phyloP scores from a whole-genome alignment of 2,329 filamentous ascomycete species.

The Cladorrhinum sp. region DNA sequence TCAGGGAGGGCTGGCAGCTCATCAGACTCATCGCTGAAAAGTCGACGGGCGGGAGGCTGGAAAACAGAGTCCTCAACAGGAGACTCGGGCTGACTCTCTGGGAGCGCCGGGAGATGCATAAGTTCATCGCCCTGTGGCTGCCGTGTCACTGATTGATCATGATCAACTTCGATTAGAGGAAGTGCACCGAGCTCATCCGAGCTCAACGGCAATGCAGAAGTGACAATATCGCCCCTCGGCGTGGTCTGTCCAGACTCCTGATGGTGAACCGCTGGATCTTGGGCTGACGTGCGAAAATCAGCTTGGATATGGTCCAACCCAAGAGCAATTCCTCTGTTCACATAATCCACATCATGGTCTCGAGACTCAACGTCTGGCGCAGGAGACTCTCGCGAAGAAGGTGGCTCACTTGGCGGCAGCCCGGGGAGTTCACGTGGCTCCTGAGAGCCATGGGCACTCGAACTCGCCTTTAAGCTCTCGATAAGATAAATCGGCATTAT shows the following conservation, averaged over 20 bases:
- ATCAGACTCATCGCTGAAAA: background rate
- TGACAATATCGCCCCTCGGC: slow-evolving; percentile 12
- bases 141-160: background rate
- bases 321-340: slow-evolving; percentile 17
- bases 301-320: slow-evolving; percentile 13
- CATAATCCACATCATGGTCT: slow-evolving; percentile 31
- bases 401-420: slow-evolving; percentile 43
- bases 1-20: slow-evolving; percentile 4
- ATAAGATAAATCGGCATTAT: slow-evolving; percentile 81
- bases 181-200: background rate
- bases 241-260: slow-evolving; percentile 20
- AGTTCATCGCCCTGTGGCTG: background rate
- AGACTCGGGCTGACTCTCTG: background rate
- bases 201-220: background rate
- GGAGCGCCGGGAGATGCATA: background rate
- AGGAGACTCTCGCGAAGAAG: slow-evolving; percentile 28
- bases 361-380: slow-evolving; percentile 31
- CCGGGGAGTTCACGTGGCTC: slow-evolving; percentile 46
- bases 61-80: background rate
- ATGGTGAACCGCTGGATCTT: background rate
- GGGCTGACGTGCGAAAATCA: slow-evolving; percentile 17
- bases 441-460: slow-evolving; percentile 24
- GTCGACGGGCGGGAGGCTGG: background rate
- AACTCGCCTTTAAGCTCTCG: slow-evolving; percentile 57
- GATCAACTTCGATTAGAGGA: background rate